Base-by-base conservation (phyloP, 2,329 filamentous ascomycete genomes). In the Aspergillus sp. region DNA sequence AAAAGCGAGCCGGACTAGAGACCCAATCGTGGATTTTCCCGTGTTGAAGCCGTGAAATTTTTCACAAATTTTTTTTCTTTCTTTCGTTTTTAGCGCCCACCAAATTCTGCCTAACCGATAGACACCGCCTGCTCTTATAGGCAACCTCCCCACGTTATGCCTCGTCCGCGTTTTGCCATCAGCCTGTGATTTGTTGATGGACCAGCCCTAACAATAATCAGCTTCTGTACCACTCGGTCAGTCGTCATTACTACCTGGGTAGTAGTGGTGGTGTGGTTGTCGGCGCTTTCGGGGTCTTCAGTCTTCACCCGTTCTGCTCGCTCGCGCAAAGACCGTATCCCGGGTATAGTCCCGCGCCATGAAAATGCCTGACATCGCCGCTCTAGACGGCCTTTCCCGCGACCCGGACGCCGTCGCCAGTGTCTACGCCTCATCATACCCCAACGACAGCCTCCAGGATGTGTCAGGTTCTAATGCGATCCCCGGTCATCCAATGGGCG, bases 401-500 rank as follows among this genome's bases (percentile, higher is more conserved):
- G 58, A 59, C 47, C 54, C 47, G 21, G 60, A 64, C 47, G 34
- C 47, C 19, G 38, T 40, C 5, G 16, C 50, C 3, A 36, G 48
- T 23, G 16, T 31, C 36, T 44, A 51, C 46, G 16, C 51, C 17
- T 52, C 52, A 5, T 52, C 52, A 11, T 25, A 49, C 36, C 20
- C 46, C 20, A 50, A 55, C n/a, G 53, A 50, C 29, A 53, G 52
- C 45, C 52, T 71, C 52, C 61, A 67, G 53, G 67, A 59, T 65
- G 68, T 71, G 77, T 78, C 66, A 73, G 79, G 59, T 67, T 67
- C 62, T 64, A 70, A 76, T 62, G 82, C 83, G 42, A 86, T 96
- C 49, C 88, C 88, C 47, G 78, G 80, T 36, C 93, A 97, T 76
- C 91, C 91, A 34, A 77, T 96, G 44, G 88, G 88, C 29, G 80